Evolutionary conservation across 768 basidiomycete species (phyloP).

Genomic region (Melanogaster broomeanus): DNA sequence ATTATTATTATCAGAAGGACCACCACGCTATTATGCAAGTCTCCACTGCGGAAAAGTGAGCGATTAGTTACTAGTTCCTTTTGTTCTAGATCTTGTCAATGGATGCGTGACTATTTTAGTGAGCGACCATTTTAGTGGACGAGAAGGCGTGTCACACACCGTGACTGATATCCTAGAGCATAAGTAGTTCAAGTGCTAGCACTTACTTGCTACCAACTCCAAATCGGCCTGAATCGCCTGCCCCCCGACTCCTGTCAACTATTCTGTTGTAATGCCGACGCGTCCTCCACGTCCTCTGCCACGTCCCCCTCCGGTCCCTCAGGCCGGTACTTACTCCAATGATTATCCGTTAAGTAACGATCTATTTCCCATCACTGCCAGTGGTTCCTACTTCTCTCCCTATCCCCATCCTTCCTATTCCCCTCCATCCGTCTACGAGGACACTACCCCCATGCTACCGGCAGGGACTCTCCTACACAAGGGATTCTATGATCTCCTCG

Average conservation of each 20-base stretch:
- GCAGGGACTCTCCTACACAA: conserved; percentile 80
- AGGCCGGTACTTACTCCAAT: conserved; percentile 1
- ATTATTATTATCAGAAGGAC: neutral
- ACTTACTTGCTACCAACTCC: no score
- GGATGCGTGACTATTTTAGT: no score
- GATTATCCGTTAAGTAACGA: conserved; percentile 5
- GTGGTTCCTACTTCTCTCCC: conserved; percentile 22
- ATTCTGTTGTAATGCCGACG: conserved; percentile 5
- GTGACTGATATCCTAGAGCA: neutral
- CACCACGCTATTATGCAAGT: neutral
- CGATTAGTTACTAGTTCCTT: no score
- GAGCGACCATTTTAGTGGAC: neutral
- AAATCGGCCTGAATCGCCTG: neutral
- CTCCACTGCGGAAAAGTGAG: no score
- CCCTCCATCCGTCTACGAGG: conserved; percentile 36
- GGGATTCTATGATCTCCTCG: conserved; percentile 86
- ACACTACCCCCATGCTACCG: conserved; percentile 52
- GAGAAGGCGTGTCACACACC: neutral
- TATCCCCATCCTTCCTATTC: conserved; percentile 38
- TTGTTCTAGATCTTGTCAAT: no score
- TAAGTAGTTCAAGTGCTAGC: no score
- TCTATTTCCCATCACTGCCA: conserved; percentile 6
- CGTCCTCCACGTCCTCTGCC: conserved; percentile 7
- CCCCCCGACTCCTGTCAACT: neutral
- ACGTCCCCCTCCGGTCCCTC: neutral